These are phyloP conservation scores for Plasmodium blacklocki DNA, from an alignment of 169 alveolate genomes.

Conservation along the genomic window DNA sequence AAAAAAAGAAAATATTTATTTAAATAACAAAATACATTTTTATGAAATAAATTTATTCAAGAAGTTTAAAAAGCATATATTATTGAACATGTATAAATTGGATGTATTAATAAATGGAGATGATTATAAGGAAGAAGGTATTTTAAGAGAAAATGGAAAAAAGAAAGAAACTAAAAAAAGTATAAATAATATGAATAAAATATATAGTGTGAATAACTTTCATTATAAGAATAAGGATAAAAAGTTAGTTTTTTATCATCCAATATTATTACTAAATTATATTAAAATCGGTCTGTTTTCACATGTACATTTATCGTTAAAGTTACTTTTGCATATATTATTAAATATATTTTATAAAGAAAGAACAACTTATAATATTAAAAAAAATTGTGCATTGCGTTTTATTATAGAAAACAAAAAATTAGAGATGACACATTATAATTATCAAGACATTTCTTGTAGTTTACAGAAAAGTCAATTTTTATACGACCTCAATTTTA, in stretches of 20 bases:
- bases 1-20: background rate
- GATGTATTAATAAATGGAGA: background rate
- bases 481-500: slow-evolving; percentile 43
- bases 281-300: slow-evolving; percentile 62
- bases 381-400: slow-evolving; percentile 45
- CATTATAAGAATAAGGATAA: background rate
- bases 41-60: background rate
- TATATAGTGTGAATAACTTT: too few species aligned
- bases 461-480: slow-evolving; percentile 36
- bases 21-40: background rate
- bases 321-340: slow-evolving; percentile 27
- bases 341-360: slow-evolving; percentile 29
- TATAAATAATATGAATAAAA: too few species aligned
- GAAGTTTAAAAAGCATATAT: background rate
- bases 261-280: slow-evolving; percentile 41
- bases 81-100: background rate
- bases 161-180: background rate
- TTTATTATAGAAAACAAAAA: slow-evolving; percentile 25
- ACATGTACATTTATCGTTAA: slow-evolving; percentile 68
- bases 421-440: background rate
- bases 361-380: slow-evolving; percentile 7
- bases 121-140: too few species aligned
- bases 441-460: slow-evolving; percentile 21
- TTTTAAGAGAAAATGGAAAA: background rate
- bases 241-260: slow-evolving; percentile 60